Evolutionary conservation across 2,329 filamentous ascomycete genomes (phyloP), one percentile per base, ranked within the genome.

Genomic region (Rosellinia necatrix): DNA sequence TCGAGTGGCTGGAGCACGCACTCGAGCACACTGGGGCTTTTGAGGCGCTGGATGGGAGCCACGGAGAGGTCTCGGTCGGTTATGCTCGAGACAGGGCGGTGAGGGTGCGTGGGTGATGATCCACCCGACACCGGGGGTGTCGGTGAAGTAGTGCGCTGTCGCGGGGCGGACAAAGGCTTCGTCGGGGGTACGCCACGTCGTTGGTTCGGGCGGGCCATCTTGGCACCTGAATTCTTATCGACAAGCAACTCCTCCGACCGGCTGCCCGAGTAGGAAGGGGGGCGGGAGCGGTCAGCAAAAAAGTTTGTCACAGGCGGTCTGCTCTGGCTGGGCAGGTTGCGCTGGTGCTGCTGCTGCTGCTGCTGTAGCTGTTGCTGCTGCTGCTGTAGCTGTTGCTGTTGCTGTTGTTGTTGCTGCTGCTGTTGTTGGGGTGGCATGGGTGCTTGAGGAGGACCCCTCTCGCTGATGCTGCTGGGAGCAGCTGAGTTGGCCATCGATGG

Each of bases 1-100:
- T 77, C 74, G 0, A 78, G 74, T 4, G 76, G 76, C 57, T 75
- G 73, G 29, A 78, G 73, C 53, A 78, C 76, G 61, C 69, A 75
- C 58, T 75, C 71, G 49, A 71, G 64, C 46, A 78, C 72, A 64
- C 71, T 75, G 15, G 76, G 76, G 56, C 74, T 77, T 59, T 76
- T 73, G 53, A 78, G 69, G n/a, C 76, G 75, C 59, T 70, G 70
- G 66, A 78, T 75, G 34, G 59, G 56, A 3, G 57, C 60, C 2
- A 58, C 63, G 34, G 52, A 57, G 27, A 50, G 30, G 12, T 49
- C 66, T 10, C 44, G 47, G 22, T 56, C 52, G 10, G 21, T 46
- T 4, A 30, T 27, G 22, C 29, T 38, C 1, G 59, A 61, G 38
- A 53, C 49, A 4, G 59, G 50, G n/a, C 53, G 48, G 47, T 56